Evolutionary conservation across 148 eudicot genomes (phyloP), one percentile per base, ranked within the genome.

Genomic region (Amaranthus hypochondriacus): DNA sequence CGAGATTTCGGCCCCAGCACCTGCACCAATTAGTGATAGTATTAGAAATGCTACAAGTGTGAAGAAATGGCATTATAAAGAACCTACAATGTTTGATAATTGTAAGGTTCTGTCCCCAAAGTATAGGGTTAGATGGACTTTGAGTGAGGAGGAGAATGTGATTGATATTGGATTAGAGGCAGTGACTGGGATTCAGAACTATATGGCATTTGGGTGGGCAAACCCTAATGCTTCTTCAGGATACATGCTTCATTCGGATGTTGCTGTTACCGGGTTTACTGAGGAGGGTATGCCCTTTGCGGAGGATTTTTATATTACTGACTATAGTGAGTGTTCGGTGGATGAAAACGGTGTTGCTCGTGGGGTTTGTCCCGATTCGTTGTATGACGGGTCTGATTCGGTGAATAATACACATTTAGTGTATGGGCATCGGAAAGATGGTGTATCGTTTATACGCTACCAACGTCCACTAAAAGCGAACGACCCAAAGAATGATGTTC

Each of bases 191-290:
- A 81, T 74, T 80, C 89, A 83, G 87, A 81, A 91, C 76, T 93
- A 93, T 56, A 86, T 93, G 93, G 98, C 89, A 9, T 93, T 93
- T 71, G 98, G 98, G 48, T 93, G 98, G 98, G 98, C 98, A 6
- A 83, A 88, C 62, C 94, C 94, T 0, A 83, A 79, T 56, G 76
- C 87, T 14, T 68, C 86, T 0, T 73, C 84, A 3, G 81, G 89
- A 5, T 82, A 81, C 68, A 93, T 93, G 98, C 83, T 93, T 62
- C 87, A 81, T 68, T 83, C 89, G 13, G 97, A 93, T 83, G 97
- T 93, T 54, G 83, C 87, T 5, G 78, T 93, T 47, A 82, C 95
- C 7, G 97, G 95, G 61, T 91, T 93, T 82, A 83, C 78, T 2
- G 93, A 90, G 72, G 88, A 84, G 63, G 91, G 91, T n/a, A 55